A percentile compares a stretch with the other conserved stretches of the same genome.
Evolutionary conservation across 371 early-diverging fungal genomes (phyloP).

Genomic region (Mucor racemosus): DNA sequence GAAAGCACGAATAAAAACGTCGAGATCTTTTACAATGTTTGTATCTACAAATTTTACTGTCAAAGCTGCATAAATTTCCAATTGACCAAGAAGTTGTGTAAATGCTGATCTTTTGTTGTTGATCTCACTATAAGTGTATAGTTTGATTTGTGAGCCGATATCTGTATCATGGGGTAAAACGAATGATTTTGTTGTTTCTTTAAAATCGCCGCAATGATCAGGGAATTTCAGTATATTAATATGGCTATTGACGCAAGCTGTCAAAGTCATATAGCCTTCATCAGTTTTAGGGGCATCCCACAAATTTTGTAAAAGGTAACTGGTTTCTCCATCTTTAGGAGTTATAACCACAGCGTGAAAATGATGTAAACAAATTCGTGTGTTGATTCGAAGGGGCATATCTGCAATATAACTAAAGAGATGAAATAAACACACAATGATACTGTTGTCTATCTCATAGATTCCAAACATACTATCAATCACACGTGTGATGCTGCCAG

Average conservation of each 20-base stretch:
- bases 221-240: conserved; percentile 11
- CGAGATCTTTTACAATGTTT: not conserved
- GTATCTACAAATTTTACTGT: conserved; percentile 7
- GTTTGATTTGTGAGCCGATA: not conserved
- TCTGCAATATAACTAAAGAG: conserved; percentile 13
- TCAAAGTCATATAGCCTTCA: conserved; percentile 7
- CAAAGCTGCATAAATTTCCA: conserved; percentile 26
- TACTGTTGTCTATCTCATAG: conserved; percentile 32
- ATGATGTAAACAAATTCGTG: conserved; percentile 21
- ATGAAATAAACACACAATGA: conserved; percentile 31
- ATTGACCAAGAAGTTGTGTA: conserved; percentile 10
- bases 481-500: conserved; percentile 33
- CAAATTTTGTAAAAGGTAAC: conserved; percentile 1
- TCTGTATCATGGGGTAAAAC: not conserved
- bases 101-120: not conserved
- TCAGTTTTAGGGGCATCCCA: not conserved
- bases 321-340: not conserved
- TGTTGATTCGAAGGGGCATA: conserved; percentile 30
- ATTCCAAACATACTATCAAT: conserved; percentile 38
- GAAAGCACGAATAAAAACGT: not conserved
- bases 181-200: not conserved
- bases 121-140: not conserved
- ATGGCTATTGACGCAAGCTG: conserved; percentile 27
- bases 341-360: conserved; percentile 20
- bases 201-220: not conserved